Evolutionary conservation across 768 basidiomycete species (phyloP).

Genomic region (Dendrothele bispora): DNA sequence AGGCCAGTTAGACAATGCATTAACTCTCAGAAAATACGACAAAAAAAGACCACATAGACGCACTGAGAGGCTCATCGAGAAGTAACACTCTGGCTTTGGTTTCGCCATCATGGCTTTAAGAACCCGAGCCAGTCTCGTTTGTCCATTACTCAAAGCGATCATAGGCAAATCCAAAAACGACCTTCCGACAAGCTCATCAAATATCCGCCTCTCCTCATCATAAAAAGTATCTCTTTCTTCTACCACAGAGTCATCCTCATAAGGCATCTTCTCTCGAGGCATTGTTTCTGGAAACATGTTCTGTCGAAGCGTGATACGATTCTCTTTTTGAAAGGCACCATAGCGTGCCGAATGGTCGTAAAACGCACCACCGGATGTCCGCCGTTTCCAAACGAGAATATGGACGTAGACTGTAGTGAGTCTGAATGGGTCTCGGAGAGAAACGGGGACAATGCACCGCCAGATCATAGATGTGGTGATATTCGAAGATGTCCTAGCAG

Average conservation of each 20-base stretch:
- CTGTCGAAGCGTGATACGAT: slow-evolving; percentile 72
- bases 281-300: slow-evolving; percentile 60
- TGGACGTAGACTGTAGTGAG: slow-evolving; percentile 46
- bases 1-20: slow-evolving; percentile 60
- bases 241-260: slow-evolving; percentile 16
- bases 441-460: slow-evolving; percentile 78
- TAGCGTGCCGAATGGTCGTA: slow-evolving; percentile 93
- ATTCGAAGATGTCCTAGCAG: slow-evolving; percentile 73
- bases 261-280: slow-evolving; percentile 25
- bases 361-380: slow-evolving; percentile 67
- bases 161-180: slow-evolving; percentile 75
- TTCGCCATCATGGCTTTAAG: slow-evolving; percentile 68
- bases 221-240: slow-evolving; percentile 9
- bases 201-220: slow-evolving; percentile 28
- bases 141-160: slow-evolving; percentile 87
- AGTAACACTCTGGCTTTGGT: slow-evolving; percentile 76
- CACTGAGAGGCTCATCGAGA: slow-evolving; percentile 91
- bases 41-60: slow-evolving; percentile 31
- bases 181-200: slow-evolving; percentile 51
- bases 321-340: slow-evolving; percentile 86
- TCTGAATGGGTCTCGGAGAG: slow-evolving; percentile 41
- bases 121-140: slow-evolving; percentile 87
- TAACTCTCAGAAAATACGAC: neutral
- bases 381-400: slow-evolving; percentile 71
- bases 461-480: slow-evolving; percentile 55